Base-by-base conservation (phyloP, 139 green algal genomes). In the Chlamydomonas incerta region DNA sequence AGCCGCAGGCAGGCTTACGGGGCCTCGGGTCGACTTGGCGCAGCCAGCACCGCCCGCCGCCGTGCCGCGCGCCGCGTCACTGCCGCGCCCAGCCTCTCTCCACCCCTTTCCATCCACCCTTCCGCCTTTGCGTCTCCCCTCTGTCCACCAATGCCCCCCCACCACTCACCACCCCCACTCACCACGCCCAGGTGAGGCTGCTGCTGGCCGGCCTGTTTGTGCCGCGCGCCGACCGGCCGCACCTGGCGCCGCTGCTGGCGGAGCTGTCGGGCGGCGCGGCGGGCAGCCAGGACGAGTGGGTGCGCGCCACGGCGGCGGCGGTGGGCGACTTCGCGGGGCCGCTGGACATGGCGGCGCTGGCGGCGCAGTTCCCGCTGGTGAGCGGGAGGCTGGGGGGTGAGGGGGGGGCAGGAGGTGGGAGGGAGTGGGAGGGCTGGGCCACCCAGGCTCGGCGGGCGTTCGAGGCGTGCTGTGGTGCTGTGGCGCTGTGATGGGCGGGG, bases 201-300 rank as follows among this genome's bases (percentile, higher is more conserved):
- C 80, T 85, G 80, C 68, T 85, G 20, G 80, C 80, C 21, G 80
- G 80, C 21, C 46, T 76, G 47, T 76, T 85, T 50, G 65, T 72
- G 47, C 50, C 80, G 2, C 50, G 80, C 34, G 1, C 24, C 18
- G 80, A 85, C 8, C 80, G 80, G 9, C 8, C 28, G 20, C 50
- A 35, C 0, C 34, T 85, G 66, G 47, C 41, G n/a, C 80, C 80
- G 47, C 66, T 77, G 33, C 68, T 85, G n/a, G 0, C 0, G 0
- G 80, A 85, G 50, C 66, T 85, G 31, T 8, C 67, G 15, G n/a
- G 62, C 6, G 50, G 71, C 47, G 80, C 80, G 18, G 66, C 80
- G 1, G 34, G 50, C 66, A 85, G 69, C 68, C 80, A 85, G 67
- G 80, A 85, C 52, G 80, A 85, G 33, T 85, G 80, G 80, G 80